phyloP scores from a whole-genome alignment of 192 early-diverging fungal genomes.

The Allomyces arbusculus region DNA sequence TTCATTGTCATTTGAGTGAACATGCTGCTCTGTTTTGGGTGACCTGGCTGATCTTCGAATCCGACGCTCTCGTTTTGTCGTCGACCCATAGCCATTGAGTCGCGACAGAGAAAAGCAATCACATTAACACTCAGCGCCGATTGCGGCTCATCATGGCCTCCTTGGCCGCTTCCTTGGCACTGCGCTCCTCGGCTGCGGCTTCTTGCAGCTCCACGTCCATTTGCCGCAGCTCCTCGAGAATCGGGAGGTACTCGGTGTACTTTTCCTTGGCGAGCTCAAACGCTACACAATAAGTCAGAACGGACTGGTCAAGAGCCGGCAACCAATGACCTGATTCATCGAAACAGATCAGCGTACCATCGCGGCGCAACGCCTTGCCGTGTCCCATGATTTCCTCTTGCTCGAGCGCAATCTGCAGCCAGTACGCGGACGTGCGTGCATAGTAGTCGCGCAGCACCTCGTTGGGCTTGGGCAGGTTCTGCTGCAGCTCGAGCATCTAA shows the following conservation, averaged over 20 bases:
- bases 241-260: constrained; percentile 21
- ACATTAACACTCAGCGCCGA: no score
- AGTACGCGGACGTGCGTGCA: constrained; percentile 20
- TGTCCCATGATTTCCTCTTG: constrained; percentile 10
- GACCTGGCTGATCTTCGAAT: no score
- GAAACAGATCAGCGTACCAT: neutral
- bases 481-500: neutral
- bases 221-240: constrained; percentile 18
- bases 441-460: constrained; percentile 23
- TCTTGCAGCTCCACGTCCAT: constrained; percentile 12
- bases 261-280: constrained; percentile 21
- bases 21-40: no score
- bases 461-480: constrained; percentile 14
- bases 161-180: no score
- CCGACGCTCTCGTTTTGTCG: no score
- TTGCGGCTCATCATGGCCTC: no score
- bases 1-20: no score
- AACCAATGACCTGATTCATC: no score
- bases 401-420: constrained; percentile 18
- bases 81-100: no score
- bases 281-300: constrained; percentile 2
- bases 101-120: no score
- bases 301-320: no score
- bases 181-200: no score
- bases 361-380: constrained; percentile 22